Percentiles rank a stretch among this genome's conserved stretches.
These are phyloP conservation scores for Pseudogymnoascus sp. DNA, from an alignment of 2,329 filamentous ascomycete species.

Conservation along the genomic window DNA sequence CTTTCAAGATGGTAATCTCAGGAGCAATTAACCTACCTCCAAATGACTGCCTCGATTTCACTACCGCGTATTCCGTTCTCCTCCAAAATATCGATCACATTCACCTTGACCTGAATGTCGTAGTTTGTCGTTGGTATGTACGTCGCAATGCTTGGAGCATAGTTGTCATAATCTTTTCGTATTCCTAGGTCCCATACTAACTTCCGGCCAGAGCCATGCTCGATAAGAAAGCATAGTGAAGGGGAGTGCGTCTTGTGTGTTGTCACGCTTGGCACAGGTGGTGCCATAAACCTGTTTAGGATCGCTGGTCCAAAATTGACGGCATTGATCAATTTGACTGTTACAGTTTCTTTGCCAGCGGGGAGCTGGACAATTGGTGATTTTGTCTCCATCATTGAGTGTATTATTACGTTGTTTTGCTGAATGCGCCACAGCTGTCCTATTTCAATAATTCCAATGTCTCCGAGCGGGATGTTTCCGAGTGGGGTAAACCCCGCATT, in stretches of 20 bases:
- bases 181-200: conserved; percentile 28
- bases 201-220: conserved; percentile 18
- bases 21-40: conserved; percentile 11
- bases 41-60: conserved; percentile 32
- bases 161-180: conserved; percentile 28
- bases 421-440: not conserved
- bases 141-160: conserved; percentile 20
- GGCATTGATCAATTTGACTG: not conserved
- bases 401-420: not conserved
- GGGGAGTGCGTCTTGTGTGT: conserved; percentile 6
- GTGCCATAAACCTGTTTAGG: conserved; percentile 11
- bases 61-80: conserved; percentile 28
- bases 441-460: not conserved
- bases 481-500: conserved; percentile 2
- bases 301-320: conserved; percentile 3
- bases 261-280: conserved; percentile 9
- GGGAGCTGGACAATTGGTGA: not conserved
- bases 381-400: not conserved
- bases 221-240: conserved; percentile 15
- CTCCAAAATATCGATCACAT: conserved; percentile 29
- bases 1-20: not conserved
- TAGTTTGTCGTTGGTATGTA: conserved; percentile 19
- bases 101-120: conserved; percentile 22
- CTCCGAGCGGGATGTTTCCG: not conserved
- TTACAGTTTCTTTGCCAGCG: not conserved